Evolutionary conservation across 164 flowering plant species (phyloP).

Genomic region (Vitis labrusca): DNA sequence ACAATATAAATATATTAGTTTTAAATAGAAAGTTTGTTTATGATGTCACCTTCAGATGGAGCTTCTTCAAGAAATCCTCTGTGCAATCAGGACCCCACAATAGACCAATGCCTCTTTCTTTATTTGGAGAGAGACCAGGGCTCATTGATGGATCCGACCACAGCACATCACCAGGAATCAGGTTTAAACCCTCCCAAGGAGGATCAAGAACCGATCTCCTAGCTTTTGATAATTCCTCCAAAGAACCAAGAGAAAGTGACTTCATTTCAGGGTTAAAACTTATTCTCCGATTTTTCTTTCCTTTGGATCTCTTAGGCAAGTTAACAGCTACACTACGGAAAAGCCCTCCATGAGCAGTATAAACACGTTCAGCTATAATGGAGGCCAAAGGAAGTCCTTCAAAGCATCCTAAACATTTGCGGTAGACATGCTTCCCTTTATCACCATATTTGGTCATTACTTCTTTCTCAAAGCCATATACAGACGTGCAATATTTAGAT

Average conservation of each 20-base stretch:
- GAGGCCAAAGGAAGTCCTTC: constrained; percentile 97
- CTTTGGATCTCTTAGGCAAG: constrained; percentile 61
- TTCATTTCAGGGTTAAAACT: constrained; percentile 30
- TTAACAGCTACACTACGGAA: constrained; percentile 59
- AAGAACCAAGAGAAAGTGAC: constrained; percentile 66
- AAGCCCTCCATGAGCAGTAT: constrained; percentile 97
- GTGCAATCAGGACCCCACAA: constrained; percentile 99
- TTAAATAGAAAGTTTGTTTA: neutral
- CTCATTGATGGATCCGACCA: constrained; percentile 98
- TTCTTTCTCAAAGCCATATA: constrained; percentile 96
- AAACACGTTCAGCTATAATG: constrained; percentile 74
- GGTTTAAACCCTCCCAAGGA: constrained; percentile 90
- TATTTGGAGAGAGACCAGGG: constrained; percentile 89
- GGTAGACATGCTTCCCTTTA: constrained; percentile 80
- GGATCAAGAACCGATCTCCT: constrained; percentile 95
- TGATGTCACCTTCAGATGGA: constrained; percentile 61
- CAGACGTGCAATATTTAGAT: constrained; percentile 95
- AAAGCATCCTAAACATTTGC: constrained; percentile 92
- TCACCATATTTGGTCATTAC: constrained; percentile 81
- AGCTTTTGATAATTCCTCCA: constrained; percentile 82
- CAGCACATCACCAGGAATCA: constrained; percentile 96
- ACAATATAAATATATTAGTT: neutral
- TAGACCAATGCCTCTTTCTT: constrained; percentile 91
- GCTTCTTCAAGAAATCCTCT: constrained; percentile 73
- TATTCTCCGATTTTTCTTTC: constrained; percentile 67